Conservation (phyloP, 768 basidiomycete genomes). For the Phylloporus arenicola region DNA sequence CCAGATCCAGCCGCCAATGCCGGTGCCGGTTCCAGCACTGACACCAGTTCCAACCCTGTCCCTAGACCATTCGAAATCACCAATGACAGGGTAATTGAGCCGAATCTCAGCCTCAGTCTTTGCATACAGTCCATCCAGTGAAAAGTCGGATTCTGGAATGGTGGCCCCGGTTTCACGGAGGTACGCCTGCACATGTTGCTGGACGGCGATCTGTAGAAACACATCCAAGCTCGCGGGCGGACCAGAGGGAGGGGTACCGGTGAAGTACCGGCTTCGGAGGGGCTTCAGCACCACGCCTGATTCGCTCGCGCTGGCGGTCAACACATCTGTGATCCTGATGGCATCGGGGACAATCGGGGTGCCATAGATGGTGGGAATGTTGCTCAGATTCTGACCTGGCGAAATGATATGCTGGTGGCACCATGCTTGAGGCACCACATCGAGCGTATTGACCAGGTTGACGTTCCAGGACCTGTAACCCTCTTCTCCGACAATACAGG, state of each 20-base stretch:
- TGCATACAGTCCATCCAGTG: neutral
- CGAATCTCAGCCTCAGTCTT: neutral
- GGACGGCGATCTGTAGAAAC: neutral
- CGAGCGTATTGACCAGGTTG: conserved; percentile 9
- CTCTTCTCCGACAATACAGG: neutral
- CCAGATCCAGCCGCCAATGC: neutral
- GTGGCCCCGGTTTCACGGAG: neutral
- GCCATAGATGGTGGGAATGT: conserved; percentile 5
- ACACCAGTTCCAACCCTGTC: neutral
- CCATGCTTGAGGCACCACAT: conserved; percentile 12
- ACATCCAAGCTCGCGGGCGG: neutral
- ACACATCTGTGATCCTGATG: neutral
- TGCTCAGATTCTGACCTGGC: conserved; percentile 7
- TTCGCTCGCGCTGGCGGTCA: neutral
- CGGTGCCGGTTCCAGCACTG: neutral
- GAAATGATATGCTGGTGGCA: neutral
- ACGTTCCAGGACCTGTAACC: conserved; percentile 7
- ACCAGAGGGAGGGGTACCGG: neutral
- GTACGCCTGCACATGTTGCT: neutral
- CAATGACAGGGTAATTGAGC: neutral
- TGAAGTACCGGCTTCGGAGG: neutral
- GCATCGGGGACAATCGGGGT: neutral
- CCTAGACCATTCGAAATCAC: neutral
- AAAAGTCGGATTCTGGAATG: neutral
- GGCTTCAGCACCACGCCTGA: neutral